phyloP scores from a whole-genome alignment of 192 early-diverging fungal genomes.

The Mortierella hygrophila region DNA sequence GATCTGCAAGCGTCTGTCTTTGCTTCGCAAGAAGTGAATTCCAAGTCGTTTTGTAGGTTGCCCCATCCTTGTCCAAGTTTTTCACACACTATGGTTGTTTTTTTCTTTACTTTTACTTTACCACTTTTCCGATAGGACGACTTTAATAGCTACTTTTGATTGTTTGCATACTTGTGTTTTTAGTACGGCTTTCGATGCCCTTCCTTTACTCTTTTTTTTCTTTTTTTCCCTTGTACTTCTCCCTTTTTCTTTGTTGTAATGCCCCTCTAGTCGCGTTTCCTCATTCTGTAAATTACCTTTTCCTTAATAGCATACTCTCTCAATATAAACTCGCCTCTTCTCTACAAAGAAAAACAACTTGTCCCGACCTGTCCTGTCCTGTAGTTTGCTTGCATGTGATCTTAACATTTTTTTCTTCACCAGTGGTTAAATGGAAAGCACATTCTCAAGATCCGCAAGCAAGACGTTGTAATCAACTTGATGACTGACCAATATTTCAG shows the following conservation, averaged over 20 bases:
- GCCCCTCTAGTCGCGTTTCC: not conserved
- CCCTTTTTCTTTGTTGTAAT: not conserved
- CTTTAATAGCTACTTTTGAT: not conserved
- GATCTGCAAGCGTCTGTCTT: slow-evolving; percentile 11
- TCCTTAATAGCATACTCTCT: slow-evolving; percentile 6
- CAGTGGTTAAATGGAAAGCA: too few relatives aligned
- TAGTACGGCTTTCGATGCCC: not conserved
- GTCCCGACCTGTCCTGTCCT: not conserved
- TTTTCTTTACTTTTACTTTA: not conserved
- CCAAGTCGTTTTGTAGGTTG: not conserved
- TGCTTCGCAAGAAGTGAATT: slow-evolving; percentile 34
- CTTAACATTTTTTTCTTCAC: too few relatives aligned
- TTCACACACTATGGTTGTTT: not conserved
- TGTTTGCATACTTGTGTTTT: not conserved
- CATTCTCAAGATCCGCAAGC: too few relatives aligned
- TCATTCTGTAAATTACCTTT: not conserved
- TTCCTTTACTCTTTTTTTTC: not conserved
- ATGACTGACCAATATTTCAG: too few relatives aligned
- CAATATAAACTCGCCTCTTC: not conserved
- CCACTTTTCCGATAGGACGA: not conserved
- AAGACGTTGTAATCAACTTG: too few relatives aligned
- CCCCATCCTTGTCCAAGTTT: not conserved
- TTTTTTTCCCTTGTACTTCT: not conserved
- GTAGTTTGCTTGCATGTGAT: not conserved
- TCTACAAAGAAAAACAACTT: not conserved